Conservation (phyloP, 1,284 basidiomycete genomes). For the Singerocomus inundabilis region DNA sequence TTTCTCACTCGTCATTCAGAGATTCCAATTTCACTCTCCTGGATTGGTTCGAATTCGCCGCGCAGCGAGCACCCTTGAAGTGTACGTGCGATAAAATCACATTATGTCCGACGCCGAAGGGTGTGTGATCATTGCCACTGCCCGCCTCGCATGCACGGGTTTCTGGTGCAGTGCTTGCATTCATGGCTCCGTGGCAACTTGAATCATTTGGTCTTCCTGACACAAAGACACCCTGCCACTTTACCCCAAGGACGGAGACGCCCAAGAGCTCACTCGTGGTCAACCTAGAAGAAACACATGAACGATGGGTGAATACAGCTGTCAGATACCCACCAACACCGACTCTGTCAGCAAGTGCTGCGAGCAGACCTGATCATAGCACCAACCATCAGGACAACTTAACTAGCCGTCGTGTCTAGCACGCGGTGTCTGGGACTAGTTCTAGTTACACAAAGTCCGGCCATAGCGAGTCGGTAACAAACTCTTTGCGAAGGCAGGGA, state of each 20-base stretch:
- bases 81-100: slow-evolving; percentile 69
- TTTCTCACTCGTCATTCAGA: slow-evolving; percentile 68
- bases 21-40: slow-evolving; percentile 71
- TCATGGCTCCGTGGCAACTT: slow-evolving; percentile 63
- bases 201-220: slow-evolving; percentile 65
- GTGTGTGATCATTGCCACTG: slow-evolving; percentile 1
- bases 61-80: slow-evolving; percentile 57
- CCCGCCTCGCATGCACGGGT: slow-evolving; percentile 2
- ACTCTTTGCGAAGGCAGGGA: background rate
- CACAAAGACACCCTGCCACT: slow-evolving; percentile 63
- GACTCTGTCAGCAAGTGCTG: slow-evolving; percentile 71
- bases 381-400: too few relatives aligned
- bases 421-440: too few relatives aligned
- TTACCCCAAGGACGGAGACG: slow-evolving; percentile 60
- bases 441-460: slow-evolving; percentile 78
- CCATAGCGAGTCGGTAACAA: background rate
- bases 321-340: slow-evolving; percentile 54
- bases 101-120: slow-evolving; percentile 61
- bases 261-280: slow-evolving; percentile 78
- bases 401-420: too few relatives aligned
- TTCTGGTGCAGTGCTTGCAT: slow-evolving; percentile 45
- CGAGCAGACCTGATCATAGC: slow-evolving; percentile 52
- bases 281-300: slow-evolving; percentile 41
- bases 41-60: slow-evolving; percentile 52
- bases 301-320: slow-evolving; percentile 8